Evolutionary conservation across 2,329 filamentous ascomycete genomes (phyloP).

Genomic region (Cladosporium sp.): DNA sequence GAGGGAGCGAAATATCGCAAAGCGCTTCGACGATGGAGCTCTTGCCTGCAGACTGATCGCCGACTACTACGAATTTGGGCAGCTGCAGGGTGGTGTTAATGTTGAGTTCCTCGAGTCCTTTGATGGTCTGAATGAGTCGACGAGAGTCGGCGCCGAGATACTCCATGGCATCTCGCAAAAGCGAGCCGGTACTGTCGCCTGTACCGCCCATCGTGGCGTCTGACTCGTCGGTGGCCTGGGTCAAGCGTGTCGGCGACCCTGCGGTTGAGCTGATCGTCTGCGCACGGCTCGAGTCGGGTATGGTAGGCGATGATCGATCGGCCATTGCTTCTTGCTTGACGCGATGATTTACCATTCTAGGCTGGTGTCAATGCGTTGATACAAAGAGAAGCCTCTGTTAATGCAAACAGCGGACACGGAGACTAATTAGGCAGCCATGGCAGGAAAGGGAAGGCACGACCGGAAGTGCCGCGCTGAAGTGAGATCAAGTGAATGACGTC

Average conservation of each 20-base stretch:
- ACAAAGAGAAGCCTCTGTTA: neutral
- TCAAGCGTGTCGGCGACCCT: neutral
- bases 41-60: conserved; percentile 82
- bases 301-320: neutral
- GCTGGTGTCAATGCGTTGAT: neutral
- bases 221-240: neutral
- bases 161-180: conserved; percentile 31
- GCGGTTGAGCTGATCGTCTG: neutral
- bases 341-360: neutral
- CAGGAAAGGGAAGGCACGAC: neutral
- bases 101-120: conserved; percentile 66
- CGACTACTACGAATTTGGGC: conserved; percentile 76
- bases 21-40: conserved; percentile 57
- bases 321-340: neutral
- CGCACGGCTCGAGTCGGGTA: neutral
- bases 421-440: neutral
- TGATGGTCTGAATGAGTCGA: conserved; percentile 61
- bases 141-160: conserved; percentile 61
- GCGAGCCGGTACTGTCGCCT: neutral
- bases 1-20: conserved; percentile 65
- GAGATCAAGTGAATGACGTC: neutral
- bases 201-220: conserved; percentile 5
- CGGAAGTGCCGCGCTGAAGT: neutral
- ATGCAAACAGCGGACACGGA: neutral
- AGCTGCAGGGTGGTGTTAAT: conserved; percentile 66